Percentiles rank a stretch among this genome's conserved stretches.
phyloP scores from a whole-genome alignment of 2,329 filamentous ascomycete species.

The Periconia sp. region DNA sequence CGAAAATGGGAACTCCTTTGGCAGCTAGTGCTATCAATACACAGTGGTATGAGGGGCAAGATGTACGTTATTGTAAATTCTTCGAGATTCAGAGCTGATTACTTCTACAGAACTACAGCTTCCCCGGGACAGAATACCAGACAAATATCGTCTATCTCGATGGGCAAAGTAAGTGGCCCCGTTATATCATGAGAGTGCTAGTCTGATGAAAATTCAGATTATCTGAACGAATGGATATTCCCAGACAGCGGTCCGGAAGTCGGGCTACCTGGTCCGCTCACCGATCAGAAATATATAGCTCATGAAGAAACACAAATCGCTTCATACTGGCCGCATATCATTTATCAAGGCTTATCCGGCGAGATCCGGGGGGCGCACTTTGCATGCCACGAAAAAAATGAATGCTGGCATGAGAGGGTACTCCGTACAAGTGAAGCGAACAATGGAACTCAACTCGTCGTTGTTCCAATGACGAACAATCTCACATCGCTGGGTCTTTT shows the following conservation, averaged over 20 bases:
- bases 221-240: conserved; percentile 22
- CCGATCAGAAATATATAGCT: conserved; percentile 19
- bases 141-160: conserved; percentile 20
- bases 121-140: conserved; percentile 14
- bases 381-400: conserved; percentile 16
- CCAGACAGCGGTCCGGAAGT: conserved; percentile 16
- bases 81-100: background rate
- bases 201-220: conserved; percentile 10
- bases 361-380: conserved; percentile 17
- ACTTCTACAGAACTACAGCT: conserved; percentile 15
- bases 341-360: conserved; percentile 21
- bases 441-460: conserved; percentile 19
- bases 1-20: conserved; percentile 13
- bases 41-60: conserved; percentile 15
- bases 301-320: conserved; percentile 14
- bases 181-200: background rate
- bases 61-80: conserved; percentile 6
- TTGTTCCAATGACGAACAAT: conserved; percentile 15
- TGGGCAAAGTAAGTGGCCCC: conserved; percentile 11
- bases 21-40: conserved; percentile 14
- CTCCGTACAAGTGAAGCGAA: conserved; percentile 15
- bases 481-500: conserved; percentile 16
- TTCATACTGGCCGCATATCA: conserved; percentile 20
- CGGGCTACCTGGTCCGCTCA: conserved; percentile 19
- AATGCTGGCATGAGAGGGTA: conserved; percentile 22